Conservation (phyloP, 169 alveolate genomes). For the Plasmodium coatneyi region DNA sequence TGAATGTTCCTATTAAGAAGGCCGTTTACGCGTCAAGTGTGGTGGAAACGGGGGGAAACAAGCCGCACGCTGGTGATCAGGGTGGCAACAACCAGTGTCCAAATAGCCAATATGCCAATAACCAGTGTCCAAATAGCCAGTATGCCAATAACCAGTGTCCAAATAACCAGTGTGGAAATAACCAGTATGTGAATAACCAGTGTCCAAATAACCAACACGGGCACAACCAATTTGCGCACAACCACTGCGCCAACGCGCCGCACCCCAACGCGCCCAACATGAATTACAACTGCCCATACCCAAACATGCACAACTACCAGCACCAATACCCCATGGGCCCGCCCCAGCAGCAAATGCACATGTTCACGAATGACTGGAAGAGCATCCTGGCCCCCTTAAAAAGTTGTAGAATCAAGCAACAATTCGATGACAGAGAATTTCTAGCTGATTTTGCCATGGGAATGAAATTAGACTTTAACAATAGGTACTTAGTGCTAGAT, state of each 20-base stretch:
- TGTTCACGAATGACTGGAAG: constrained; percentile 65
- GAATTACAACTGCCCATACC: constrained; percentile 23
- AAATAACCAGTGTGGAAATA: neutral
- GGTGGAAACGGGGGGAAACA: constrained; percentile 4
- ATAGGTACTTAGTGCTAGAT: constrained; percentile 46
- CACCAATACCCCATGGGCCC: constrained; percentile 34
- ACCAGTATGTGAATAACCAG: neutral
- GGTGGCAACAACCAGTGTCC: neutral
- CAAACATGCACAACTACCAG: constrained; percentile 46
- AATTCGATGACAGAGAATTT: constrained; percentile 68
- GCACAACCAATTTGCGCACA: neutral
- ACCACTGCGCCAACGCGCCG: neutral
- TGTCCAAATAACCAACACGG: neutral
- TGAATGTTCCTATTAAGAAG: constrained; percentile 16
- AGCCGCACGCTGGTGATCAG: neutral
- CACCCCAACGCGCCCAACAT: constrained; percentile 6
- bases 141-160: neutral
- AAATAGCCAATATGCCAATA: neutral
- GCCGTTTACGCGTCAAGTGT: constrained; percentile 15
- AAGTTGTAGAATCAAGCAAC: constrained; percentile 64
- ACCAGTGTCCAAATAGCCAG: neutral
- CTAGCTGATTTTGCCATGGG: constrained; percentile 55
- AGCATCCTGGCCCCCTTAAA: constrained; percentile 33
- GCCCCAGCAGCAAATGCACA: constrained; percentile 69
- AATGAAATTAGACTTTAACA: constrained; percentile 37